Percentiles rank a stretch among this genome's conserved stretches.
These are phyloP conservation scores for Chrysanthemum seticuspe DNA, from an alignment of 129 eudicot genomes.

Conservation along the genomic window DNA sequence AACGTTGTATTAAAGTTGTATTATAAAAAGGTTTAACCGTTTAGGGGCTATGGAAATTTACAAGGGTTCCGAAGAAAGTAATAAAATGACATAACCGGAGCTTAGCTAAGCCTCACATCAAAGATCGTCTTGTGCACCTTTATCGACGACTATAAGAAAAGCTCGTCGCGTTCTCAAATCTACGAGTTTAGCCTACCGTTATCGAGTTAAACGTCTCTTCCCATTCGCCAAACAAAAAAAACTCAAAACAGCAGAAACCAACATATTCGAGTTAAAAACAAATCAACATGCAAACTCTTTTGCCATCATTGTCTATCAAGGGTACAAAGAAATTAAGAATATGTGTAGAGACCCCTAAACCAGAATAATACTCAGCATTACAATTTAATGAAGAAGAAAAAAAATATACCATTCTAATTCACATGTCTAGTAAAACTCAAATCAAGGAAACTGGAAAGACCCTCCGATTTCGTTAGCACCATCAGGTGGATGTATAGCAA, in stretches of 20 bases:
- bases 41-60: too few relatives aligned
- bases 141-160: too few relatives aligned
- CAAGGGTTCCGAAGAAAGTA: too few relatives aligned
- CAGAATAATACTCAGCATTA: constrained; percentile 8
- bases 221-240: neutral
- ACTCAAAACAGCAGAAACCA: neutral
- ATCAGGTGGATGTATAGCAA: constrained; percentile 55
- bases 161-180: neutral
- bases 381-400: constrained; percentile 1
- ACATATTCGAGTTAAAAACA: neutral
- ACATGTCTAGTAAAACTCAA: constrained; percentile 23
- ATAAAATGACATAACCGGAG: too few relatives aligned
- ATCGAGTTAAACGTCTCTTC: neutral
- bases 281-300: constrained; percentile 11
- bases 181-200: neutral
- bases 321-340: constrained; percentile 16
- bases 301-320: constrained; percentile 7
- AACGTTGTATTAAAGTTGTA: too few relatives aligned
- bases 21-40: too few relatives aligned
- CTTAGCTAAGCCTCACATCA: too few relatives aligned
- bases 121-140: too few relatives aligned
- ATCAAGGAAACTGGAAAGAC: constrained; percentile 63
- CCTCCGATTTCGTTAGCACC: constrained; percentile 52
- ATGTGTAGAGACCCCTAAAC: constrained; percentile 14
- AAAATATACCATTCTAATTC: constrained; percentile 32